Conservation (phyloP, 2,329 filamentous ascomycete species). For the Trichothecium sympodiale region DNA sequence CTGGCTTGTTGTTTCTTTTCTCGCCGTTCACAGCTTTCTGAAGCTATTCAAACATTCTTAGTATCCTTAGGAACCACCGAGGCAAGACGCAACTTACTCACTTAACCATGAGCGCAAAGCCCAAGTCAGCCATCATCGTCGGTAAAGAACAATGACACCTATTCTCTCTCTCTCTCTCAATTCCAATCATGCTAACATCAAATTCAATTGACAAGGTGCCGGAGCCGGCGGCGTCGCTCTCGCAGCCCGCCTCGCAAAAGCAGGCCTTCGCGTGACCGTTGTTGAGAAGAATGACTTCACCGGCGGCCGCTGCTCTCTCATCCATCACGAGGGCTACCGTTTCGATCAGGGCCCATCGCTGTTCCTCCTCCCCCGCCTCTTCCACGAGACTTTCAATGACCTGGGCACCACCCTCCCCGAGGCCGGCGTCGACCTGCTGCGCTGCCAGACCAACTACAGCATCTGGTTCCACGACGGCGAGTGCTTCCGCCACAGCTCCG, state of each 20-base stretch:
- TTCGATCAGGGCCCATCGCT: constrained; percentile 72
- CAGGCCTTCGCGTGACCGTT: constrained; percentile 61
- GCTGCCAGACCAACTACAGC: constrained; percentile 67
- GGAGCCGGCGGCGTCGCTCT: constrained; percentile 63
- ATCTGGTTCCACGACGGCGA: constrained; percentile 62
- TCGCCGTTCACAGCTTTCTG: too few relatives aligned
- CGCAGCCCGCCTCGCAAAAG: constrained; percentile 58
- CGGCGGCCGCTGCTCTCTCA: constrained; percentile 59
- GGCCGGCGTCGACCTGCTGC: constrained; percentile 57
- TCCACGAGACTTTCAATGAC: constrained; percentile 57
- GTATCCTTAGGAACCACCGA: too few relatives aligned
- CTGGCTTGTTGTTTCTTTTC: too few relatives aligned
- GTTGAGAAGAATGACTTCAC: constrained; percentile 68
- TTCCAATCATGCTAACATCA: too few relatives aligned
- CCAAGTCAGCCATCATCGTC: constrained; percentile 16
- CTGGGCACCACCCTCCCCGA: constrained; percentile 53
- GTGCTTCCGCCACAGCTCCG: constrained; percentile 52
- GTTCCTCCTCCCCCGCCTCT: constrained; percentile 59
- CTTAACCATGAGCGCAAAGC: constrained; percentile 8
- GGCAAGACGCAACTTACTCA: background rate
- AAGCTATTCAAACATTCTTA: too few relatives aligned
- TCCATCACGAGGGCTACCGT: constrained; percentile 50
- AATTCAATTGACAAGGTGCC: constrained; percentile 37
- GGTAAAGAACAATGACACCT: constrained; percentile 8
- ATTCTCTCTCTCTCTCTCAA: background rate